Conservation (phyloP, 805 yeast genomes). For the Maudiozyma pseudohumilis region DNA sequence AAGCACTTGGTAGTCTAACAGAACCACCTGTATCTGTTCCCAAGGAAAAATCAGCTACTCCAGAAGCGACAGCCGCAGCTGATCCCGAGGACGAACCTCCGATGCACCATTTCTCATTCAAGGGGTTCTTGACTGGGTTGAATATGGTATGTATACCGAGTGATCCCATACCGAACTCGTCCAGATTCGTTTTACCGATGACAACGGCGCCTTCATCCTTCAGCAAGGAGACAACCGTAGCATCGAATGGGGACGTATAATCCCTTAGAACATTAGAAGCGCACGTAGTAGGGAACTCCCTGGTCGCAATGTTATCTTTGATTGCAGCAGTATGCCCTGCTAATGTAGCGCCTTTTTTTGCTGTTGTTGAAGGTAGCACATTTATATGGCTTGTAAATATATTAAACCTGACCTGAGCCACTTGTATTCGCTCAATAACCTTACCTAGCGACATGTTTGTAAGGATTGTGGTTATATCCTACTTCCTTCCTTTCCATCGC, state of each 20-base stretch:
- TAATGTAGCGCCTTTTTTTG: constrained; percentile 13
- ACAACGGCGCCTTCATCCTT: constrained; percentile 40
- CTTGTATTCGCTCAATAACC: constrained; percentile 9
- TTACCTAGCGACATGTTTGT: constrained; percentile 3
- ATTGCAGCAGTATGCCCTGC: constrained; percentile 36
- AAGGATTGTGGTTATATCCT: background rate
- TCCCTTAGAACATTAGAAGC: constrained; percentile 52
- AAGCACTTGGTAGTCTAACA: constrained; percentile 83
- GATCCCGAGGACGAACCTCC: constrained; percentile 98
- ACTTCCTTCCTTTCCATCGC: too few relatives aligned
- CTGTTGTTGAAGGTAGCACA: constrained; percentile 9
- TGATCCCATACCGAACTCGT: constrained; percentile 97
- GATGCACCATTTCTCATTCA: constrained; percentile 19
- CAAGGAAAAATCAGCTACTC: constrained; percentile 52
- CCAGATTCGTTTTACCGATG: constrained; percentile 83
- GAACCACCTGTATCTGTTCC: constrained; percentile 99
- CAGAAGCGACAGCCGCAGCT: constrained; percentile 83
- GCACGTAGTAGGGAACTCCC: constrained; percentile 63
- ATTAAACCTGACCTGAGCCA: constrained; percentile 26
- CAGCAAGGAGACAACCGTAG: constrained; percentile 59
- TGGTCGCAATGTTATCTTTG: constrained; percentile 77
- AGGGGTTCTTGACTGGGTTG: constrained; percentile 52
- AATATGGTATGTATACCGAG: constrained; percentile 44
- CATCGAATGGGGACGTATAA: constrained; percentile 69
- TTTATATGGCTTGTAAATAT: constrained; percentile 35